Percentiles rank a stretch among this genome's conserved stretches.
Conservation (phyloP, 2,329 filamentous ascomycete genomes). For the Pezicula carpinea region DNA sequence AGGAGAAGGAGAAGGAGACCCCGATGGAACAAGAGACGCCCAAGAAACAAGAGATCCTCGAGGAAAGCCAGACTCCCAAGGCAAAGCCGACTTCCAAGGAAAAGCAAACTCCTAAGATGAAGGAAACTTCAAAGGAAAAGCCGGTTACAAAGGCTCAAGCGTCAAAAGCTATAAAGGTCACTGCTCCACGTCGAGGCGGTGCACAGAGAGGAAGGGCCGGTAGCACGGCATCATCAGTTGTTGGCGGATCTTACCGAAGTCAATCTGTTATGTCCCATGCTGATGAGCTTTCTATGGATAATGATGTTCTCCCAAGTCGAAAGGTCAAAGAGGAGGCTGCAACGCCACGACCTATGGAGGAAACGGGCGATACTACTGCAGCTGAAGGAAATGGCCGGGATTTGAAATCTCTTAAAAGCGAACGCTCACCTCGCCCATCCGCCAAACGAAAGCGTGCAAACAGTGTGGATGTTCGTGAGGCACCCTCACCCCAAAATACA, state of each 20-base stretch:
- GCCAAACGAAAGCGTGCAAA: conserved; percentile 56
- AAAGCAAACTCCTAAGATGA: too few species aligned
- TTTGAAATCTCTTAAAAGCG: conserved; percentile 6
- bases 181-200: conserved; percentile 9
- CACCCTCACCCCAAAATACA: conserved; percentile 55
- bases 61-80: not conserved
- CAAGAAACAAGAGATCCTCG: conserved; percentile 5
- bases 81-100: conserved; percentile 1
- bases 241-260: conserved; percentile 35
- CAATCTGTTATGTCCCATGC: conserved; percentile 42
- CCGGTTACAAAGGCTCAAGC: conserved; percentile 7
- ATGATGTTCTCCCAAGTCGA: conserved; percentile 31
- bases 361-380: conserved; percentile 50
- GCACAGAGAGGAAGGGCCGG: conserved; percentile 17
- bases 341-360: conserved; percentile 50
- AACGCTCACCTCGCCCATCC: conserved; percentile 31
- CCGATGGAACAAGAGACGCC: not conserved
- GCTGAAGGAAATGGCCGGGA: conserved; percentile 41
- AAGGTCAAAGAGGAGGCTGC: conserved; percentile 54
- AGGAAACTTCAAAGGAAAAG: not conserved
- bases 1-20: not conserved
- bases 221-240: conserved; percentile 24
- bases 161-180: conserved; percentile 7
- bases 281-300: conserved; percentile 44
- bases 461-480: conserved; percentile 39